Evolutionary conservation across 2,329 filamentous ascomycete species (phyloP).

Genomic region (Shiraia bambusicola): DNA sequence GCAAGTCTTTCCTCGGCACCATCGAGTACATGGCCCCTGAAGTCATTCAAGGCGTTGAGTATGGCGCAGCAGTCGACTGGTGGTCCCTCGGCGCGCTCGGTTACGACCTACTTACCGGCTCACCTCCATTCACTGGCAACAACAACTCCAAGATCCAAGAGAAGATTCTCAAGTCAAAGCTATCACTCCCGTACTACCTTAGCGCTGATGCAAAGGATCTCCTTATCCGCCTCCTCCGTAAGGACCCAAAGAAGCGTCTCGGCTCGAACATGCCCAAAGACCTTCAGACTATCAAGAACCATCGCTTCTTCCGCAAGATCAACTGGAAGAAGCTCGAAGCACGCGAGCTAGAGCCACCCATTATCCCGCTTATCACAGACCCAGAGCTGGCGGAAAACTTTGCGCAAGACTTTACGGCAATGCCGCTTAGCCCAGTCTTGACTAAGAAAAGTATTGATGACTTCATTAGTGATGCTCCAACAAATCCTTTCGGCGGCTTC

Average conservation of each 20-base stretch:
- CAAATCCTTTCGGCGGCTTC: conserved; percentile 56
- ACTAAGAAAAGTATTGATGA: conserved; percentile 31
- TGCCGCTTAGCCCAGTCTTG: conserved; percentile 73
- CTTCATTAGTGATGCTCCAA: conserved; percentile 34
- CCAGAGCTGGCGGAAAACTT: conserved; percentile 98
- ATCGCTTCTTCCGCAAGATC: conserved; percentile 96
- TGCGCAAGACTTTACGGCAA: conserved; percentile 82
- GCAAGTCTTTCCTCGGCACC: conserved; percentile 90
- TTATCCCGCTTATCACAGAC: conserved; percentile 90
- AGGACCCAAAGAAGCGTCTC: conserved; percentile 87
- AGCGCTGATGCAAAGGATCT: conserved; percentile 91
- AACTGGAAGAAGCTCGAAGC: conserved; percentile 87
- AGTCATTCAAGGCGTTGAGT: conserved; percentile 82
- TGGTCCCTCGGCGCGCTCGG: conserved; percentile 95
- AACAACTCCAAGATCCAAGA: conserved; percentile 95
- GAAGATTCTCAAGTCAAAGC: conserved; percentile 92
- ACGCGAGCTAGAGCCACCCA: conserved; percentile 82
- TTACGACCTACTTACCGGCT: conserved; percentile 89
- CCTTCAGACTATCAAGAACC: conserved; percentile 78
- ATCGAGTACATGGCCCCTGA: conserved; percentile 99
- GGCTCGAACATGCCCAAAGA: conserved; percentile 89
- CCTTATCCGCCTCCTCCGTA: conserved; percentile 83
- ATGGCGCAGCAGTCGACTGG: conserved; percentile 96
- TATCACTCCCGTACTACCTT: conserved; percentile 85
- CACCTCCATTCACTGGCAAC: conserved; percentile 83